Percentiles rank a stretch among this genome's conserved stretches.
Evolutionary conservation across 148 eudicot species (phyloP).

Genomic region (Selenicereus undatus): DNA sequence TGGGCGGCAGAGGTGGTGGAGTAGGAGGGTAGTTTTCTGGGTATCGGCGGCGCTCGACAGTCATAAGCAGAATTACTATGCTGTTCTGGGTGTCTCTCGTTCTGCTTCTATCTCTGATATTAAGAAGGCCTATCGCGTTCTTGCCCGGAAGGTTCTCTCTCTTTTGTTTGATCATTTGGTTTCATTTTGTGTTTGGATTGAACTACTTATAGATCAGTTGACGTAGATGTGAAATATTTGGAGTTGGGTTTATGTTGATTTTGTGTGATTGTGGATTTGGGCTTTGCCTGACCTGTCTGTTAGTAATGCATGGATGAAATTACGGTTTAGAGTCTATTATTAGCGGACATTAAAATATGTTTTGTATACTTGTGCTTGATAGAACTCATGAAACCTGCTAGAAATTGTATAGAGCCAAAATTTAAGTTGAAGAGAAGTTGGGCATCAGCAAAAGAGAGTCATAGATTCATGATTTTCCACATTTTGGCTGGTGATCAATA

Average conservation of each 20-base stretch:
- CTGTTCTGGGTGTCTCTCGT: conserved; percentile 54
- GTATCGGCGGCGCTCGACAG: conserved; percentile 31
- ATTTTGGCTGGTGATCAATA: background rate
- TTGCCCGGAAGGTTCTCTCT: conserved; percentile 62
- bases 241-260: background rate
- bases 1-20: conserved; percentile 16
- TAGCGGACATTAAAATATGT: too few species aligned
- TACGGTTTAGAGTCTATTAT: background rate
- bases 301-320: background rate
- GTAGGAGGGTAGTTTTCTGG: conserved; percentile 14
- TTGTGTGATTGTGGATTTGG: background rate
- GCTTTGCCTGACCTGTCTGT: background rate
- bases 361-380: background rate
- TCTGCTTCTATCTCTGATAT: conserved; percentile 62
- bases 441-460: background rate
- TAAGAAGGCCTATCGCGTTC: conserved; percentile 79
- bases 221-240: background rate
- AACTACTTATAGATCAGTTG: background rate
- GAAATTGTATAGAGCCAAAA: background rate
- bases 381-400: background rate
- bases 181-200: background rate
- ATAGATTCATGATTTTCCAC: background rate
- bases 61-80: conserved; percentile 52
- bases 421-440: background rate
- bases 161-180: background rate